These are phyloP conservation scores for Lachnellula suecica DNA, from an alignment of 2,329 filamentous ascomycete genomes.

Conservation along the genomic window DNA sequence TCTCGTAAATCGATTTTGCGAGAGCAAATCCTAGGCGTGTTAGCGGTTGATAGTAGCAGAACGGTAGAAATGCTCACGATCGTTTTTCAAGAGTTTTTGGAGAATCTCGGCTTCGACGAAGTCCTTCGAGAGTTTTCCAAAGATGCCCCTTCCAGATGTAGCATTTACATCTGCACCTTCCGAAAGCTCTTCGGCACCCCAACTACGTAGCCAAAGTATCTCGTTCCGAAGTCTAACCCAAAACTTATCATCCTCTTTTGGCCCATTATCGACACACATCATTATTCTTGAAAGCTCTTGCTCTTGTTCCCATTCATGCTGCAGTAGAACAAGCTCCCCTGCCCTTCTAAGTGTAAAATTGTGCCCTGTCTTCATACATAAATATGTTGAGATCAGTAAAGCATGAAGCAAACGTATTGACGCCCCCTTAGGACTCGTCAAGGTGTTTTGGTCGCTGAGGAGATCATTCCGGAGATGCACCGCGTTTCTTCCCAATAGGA, in stretches of 20 bases:
- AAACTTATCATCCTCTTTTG: constrained; percentile 61
- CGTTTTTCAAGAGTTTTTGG: constrained; percentile 62
- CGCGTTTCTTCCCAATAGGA: constrained; percentile 42
- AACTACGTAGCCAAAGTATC: constrained; percentile 72
- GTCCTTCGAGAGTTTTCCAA: constrained; percentile 58
- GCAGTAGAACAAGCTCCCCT: constrained; percentile 63
- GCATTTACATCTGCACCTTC: constrained; percentile 33
- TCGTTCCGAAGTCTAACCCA: constrained; percentile 63
- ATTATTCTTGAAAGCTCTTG: constrained; percentile 49
- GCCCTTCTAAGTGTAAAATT: constrained; percentile 50
- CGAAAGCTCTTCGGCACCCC: constrained; percentile 55
- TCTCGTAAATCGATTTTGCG: constrained; percentile 61
- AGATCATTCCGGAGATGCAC: constrained; percentile 51
- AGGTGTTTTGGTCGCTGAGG: constrained; percentile 56
- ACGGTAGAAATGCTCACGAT: constrained; percentile 45
- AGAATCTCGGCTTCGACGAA: constrained; percentile 71
- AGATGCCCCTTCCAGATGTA: constrained; percentile 44
- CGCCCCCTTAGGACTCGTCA: constrained; percentile 60
- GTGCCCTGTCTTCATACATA: constrained; percentile 51
- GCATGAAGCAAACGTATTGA: constrained; percentile 62
- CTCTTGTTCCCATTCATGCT: constrained; percentile 64
- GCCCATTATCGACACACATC: constrained; percentile 38
- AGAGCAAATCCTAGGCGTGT: constrained; percentile 56
- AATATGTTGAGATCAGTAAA: constrained; percentile 59
- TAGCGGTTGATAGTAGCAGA: constrained; percentile 8